Base-by-base conservation (phyloP, 2,329 filamentous ascomycete genomes). In the Mycocentrospora acerina region DNA sequence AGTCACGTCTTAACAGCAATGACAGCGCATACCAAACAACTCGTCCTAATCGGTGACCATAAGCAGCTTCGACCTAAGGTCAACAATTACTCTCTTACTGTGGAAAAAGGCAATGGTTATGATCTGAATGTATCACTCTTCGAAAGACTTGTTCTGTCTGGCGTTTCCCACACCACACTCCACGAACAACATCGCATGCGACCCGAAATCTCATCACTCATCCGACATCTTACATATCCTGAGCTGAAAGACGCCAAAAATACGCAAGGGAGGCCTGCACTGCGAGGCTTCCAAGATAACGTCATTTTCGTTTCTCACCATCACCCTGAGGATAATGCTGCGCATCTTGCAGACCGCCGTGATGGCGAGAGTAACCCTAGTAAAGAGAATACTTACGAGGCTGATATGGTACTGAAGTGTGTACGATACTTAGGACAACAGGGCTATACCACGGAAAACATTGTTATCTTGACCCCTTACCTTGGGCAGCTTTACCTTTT, bases 31-130 rank as follows among this genome's bases (percentile, higher is more conserved):
- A 78, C 78, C 0, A 76, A 85, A 42, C 82, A 88, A 26, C 57
- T 88, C 1, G 75, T 88, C 0, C 61, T 87, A 2, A 88, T 89
- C 9, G 86, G 86, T 0, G 86, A 89, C 37, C 85, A 89, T 57
- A 78, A 84, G 38, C 86, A 89, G 46, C 73, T 89, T 0, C 78
- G 84, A 0, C 86, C 85, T 0, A 86, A 88, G 50, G 71, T 80
- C 37, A 78, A 76, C 30, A 82, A 77, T 24, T 86, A 81, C 48
- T 63, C 59, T 0, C 60, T 89, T 0, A 80, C 73, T 0, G 74
- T 83, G 0, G 84, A 88, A 46, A 77, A 79, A 15, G 82, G 81
- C 0, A 71, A 79, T 6, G 83, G 84, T 0, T 88, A 77, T 48
- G 75, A 88, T 40, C 70, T 88, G 2, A 84, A 88, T 44, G 59